These are phyloP conservation scores for Prunus mongolica DNA, from an alignment of 306 rosid species.

Conservation along the genomic window DNA sequence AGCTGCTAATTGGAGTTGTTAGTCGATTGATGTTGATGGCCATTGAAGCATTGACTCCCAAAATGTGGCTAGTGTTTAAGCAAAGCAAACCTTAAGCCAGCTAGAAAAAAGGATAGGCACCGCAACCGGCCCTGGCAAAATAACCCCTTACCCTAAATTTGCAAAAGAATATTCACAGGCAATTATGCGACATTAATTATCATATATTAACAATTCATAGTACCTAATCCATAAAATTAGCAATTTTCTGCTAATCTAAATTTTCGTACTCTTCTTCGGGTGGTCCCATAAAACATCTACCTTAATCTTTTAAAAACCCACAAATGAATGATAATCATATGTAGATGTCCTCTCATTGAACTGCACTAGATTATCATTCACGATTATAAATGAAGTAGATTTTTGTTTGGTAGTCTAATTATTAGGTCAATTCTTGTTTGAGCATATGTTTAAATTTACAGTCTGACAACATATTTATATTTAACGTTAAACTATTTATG, in stretches of 20 bases:
- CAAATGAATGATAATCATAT: background rate
- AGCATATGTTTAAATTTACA: background rate
- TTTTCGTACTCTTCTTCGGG: background rate
- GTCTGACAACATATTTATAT: background rate
- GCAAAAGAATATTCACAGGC: background rate
- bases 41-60: conserved; percentile 4
- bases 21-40: conserved; percentile 1
- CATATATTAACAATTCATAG: background rate
- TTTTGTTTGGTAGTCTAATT: too few relatives aligned
- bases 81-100: background rate
- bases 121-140: background rate
- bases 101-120: too few relatives aligned
- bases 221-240: background rate
- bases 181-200: background rate
- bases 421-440: too few relatives aligned
- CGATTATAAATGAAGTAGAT: too few relatives aligned
- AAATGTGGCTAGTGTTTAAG: background rate
- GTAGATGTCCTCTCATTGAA: background rate
- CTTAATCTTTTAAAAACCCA: background rate
- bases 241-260: background rate
- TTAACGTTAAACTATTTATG: background rate
- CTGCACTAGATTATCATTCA: too few relatives aligned
- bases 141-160: background rate
- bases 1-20: background rate
- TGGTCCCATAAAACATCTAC: background rate